Evolutionary conservation across 2,329 filamentous ascomycete species (phyloP).

Genomic region (Xylariaceae sp.): DNA sequence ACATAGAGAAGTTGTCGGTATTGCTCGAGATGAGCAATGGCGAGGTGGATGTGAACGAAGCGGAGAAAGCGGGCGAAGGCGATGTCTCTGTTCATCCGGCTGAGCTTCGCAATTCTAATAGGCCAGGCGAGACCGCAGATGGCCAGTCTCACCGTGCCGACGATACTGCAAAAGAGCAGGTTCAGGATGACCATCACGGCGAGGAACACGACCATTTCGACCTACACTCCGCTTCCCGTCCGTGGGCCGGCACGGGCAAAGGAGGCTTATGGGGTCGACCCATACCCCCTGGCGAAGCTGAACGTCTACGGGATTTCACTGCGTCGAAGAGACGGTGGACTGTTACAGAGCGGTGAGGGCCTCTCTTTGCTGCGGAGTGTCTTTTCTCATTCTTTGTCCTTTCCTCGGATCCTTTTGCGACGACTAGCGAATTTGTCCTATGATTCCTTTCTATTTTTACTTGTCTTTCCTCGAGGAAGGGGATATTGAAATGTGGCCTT

Average conservation of each 20-base stretch:
- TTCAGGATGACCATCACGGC: conserved; percentile 9
- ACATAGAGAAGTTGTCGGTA: conserved; percentile 9
- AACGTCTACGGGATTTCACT: conserved; percentile 26
- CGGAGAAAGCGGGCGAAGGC: no score
- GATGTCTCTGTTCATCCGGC: no score
- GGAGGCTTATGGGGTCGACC: conserved; percentile 27
- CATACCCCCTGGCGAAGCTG: conserved; percentile 26
- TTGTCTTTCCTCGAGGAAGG: no score
- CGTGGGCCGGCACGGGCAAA: conserved; percentile 23
- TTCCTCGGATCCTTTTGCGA: background rate
- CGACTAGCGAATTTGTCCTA: no score
- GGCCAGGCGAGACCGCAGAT: no score
- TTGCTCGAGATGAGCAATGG: no score
- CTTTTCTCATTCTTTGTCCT: background rate
- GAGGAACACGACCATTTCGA: conserved; percentile 27
- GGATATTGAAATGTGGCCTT: no score
- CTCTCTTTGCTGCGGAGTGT: background rate
- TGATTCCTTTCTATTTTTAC: no score
- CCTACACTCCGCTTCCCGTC: conserved; percentile 16
- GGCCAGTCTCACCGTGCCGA: no score
- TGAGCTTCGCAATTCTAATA: no score
- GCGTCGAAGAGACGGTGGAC: conserved; percentile 28
- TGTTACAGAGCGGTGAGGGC: conserved; percentile 24
- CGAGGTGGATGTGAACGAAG: no score
- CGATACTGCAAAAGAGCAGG: no score